Percentiles rank a stretch among this genome's conserved stretches.
phyloP scores from a whole-genome alignment of 257 asterid genomes.

The Avicennia marina region DNA sequence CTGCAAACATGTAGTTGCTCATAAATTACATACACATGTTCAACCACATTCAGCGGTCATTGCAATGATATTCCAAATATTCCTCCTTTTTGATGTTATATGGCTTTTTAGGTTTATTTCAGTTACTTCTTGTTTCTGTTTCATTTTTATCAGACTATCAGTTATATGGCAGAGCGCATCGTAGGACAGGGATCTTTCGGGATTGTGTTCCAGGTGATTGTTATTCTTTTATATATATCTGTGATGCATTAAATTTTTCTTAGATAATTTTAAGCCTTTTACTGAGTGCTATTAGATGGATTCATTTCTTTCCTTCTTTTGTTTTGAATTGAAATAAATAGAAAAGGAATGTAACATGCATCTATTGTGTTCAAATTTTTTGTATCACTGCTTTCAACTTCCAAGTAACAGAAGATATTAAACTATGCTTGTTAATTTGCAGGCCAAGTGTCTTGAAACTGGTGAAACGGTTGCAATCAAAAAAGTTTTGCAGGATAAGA shows the following conservation, averaged over 20 bases:
- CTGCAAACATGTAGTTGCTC: too few species aligned
- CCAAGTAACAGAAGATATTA: background rate
- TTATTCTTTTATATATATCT: constrained; percentile 3
- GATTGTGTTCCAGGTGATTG: constrained; percentile 74
- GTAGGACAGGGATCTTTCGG: constrained; percentile 94
- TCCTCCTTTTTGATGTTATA: background rate
- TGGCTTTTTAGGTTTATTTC: background rate
- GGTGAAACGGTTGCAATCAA: constrained; percentile 80
- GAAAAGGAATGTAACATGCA: background rate
- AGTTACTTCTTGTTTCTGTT: background rate
- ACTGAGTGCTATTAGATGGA: background rate
- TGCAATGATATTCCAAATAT: background rate
- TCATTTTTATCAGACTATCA: constrained; percentile 52
- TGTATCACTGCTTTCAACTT: background rate
- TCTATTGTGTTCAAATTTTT: background rate
- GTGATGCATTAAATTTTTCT: background rate
- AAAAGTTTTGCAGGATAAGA: constrained; percentile 77
- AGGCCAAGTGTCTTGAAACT: constrained; percentile 81
- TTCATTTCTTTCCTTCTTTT: background rate
- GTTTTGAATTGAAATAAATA: background rate
- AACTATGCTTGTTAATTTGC: constrained; percentile 12
- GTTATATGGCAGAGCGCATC: constrained; percentile 89
- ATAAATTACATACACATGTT: too few species aligned
- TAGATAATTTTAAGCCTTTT: background rate
- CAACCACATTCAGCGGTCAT: too few species aligned